A percentile compares a stretch with the other conserved stretches of the same genome.
Conservation (phyloP, 163 green algal species). For the Coccomyxa subellipsoidea region DNA sequence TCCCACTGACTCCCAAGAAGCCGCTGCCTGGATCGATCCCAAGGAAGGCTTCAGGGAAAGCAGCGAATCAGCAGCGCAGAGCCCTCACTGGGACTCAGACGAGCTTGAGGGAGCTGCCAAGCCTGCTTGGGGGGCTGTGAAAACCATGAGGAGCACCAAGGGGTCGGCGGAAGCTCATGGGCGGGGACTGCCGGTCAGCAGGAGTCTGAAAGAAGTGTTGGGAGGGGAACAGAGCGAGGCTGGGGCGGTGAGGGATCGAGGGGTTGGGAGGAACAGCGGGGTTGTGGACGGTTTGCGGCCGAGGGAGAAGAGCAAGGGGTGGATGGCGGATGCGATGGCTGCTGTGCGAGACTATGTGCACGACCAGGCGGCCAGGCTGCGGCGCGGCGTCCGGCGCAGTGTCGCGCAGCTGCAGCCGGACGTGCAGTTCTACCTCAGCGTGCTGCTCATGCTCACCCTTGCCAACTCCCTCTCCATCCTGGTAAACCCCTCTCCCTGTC, state of each 20-base stretch:
- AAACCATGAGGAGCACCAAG: neutral
- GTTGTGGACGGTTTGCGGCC: neutral
- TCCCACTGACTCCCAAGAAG: neutral
- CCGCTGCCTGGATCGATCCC: neutral
- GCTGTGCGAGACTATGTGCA: neutral
- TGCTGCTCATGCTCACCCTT: constrained; percentile 45
- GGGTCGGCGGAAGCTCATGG: neutral
- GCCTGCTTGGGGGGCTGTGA: neutral
- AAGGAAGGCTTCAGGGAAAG: neutral
- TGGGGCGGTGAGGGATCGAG: neutral
- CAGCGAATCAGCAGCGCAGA: neutral
- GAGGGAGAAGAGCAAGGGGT: neutral
- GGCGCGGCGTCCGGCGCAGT: neutral
- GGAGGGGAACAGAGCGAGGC: neutral
- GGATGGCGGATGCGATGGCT: neutral
- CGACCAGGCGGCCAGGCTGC: neutral
- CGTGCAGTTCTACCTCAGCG: constrained; percentile 31
- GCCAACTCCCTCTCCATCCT: constrained; percentile 66
- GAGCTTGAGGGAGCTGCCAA: neutral
- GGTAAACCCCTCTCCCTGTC: constrained; percentile 4
- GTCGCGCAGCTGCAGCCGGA: neutral
- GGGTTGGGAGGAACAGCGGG: neutral
- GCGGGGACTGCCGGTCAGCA: neutral
- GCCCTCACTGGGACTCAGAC: neutral
- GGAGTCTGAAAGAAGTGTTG: neutral